Conservation (phyloP, 768 basidiomycete species). For the Suillus tomentosus region DNA sequence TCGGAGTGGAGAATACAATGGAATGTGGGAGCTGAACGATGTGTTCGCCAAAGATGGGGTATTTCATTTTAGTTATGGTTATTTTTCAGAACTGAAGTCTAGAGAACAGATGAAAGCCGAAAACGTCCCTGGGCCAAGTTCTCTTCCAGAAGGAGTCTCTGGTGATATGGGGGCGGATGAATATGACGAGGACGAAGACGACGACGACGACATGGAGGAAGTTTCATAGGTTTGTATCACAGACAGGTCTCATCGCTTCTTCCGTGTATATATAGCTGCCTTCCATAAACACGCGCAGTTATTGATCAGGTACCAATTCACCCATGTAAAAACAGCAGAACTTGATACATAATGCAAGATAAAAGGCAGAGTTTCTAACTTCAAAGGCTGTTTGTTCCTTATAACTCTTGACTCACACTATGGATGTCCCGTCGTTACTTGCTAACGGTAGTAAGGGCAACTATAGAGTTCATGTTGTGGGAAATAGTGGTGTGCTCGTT, state of each 20-base stretch:
- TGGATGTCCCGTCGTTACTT: conserved; percentile 30
- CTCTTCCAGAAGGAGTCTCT: conserved; percentile 16
- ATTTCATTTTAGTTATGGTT: conserved; percentile 24
- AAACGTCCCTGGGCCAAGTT: conserved; percentile 44
- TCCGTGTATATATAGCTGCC: conserved; percentile 10
- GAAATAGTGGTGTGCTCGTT: conserved; percentile 50
- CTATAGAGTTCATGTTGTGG: conserved; percentile 49
- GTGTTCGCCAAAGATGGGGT: conserved; percentile 69
- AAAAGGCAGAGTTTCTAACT: neutral
- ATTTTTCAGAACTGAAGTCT: conserved; percentile 12
- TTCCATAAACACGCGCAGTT: neutral
- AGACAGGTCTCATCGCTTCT: conserved; percentile 7
- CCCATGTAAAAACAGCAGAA: neutral
- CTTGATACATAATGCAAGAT: too few species aligned
- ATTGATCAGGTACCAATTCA: neutral
- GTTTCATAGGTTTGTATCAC: conserved; percentile 46
- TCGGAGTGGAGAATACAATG: conserved; percentile 79
- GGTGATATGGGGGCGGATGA: conserved; percentile 41
- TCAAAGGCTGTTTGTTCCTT: neutral
- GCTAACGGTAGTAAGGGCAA: conserved; percentile 45
- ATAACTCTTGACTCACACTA: neutral
- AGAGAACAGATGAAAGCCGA: conserved; percentile 45
- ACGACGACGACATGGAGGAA: conserved; percentile 71
- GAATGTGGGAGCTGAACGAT: conserved; percentile 78
- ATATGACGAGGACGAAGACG: conserved; percentile 48